phyloP scores from a whole-genome alignment of 768 basidiomycete species.

The Strobilomyces confusus region DNA sequence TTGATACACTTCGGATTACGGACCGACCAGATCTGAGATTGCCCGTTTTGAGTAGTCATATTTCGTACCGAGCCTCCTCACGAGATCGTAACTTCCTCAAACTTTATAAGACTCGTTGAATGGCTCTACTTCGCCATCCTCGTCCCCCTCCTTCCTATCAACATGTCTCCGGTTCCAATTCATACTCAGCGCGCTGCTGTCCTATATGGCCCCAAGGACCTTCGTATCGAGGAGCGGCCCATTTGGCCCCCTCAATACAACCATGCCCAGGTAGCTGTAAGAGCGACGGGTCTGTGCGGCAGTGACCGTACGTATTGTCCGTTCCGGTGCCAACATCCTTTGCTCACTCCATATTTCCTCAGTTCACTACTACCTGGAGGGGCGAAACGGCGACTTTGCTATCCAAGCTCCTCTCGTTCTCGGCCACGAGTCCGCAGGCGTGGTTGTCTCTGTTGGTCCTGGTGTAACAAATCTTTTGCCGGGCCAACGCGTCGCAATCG shows the following conservation, averaged over 20 bases:
- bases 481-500: conserved; percentile 90
- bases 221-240: conserved; percentile 72
- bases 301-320: conserved; percentile 56
- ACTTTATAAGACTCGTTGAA: conserved; percentile 33
- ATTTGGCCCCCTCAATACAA: conserved; percentile 67
- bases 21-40: conserved; percentile 28
- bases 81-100: conserved; percentile 31
- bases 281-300: conserved; percentile 88
- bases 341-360: conserved; percentile 3
- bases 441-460: conserved; percentile 79
- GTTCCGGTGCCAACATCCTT: background rate
- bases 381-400: conserved; percentile 89
- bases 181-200: conserved; percentile 68
- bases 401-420: conserved; percentile 84
- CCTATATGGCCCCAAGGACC: conserved; percentile 78
- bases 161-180: conserved; percentile 48
- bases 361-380: conserved; percentile 92
- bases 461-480: conserved; percentile 59
- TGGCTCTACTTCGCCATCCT: conserved; percentile 23
- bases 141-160: conserved; percentile 15
- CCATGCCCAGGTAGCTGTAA: conserved; percentile 76
- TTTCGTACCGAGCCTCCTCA: conserved; percentile 32
- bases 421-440: conserved; percentile 90
- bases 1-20: conserved; percentile 28
- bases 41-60: conserved; percentile 20